phyloP scores from a whole-genome alignment of 192 early-diverging fungal genomes.

The Coemansia sp. region DNA sequence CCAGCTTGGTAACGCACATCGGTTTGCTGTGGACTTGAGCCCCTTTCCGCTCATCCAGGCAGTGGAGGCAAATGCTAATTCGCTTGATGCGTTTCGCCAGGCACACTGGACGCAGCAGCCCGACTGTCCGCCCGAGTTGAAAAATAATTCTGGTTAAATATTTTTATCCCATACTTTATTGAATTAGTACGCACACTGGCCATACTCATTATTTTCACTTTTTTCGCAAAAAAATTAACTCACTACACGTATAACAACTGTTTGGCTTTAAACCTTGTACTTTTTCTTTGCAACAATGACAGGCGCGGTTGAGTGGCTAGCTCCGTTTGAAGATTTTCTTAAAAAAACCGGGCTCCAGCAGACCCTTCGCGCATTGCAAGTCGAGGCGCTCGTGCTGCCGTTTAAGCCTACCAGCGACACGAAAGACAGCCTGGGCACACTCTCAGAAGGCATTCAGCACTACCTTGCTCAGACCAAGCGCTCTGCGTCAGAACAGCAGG shows the following conservation, averaged over 20 bases:
- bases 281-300: slow-evolving; percentile 1
- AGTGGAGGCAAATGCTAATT: slow-evolving; percentile 57
- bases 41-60: slow-evolving; percentile 67
- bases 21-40: slow-evolving; percentile 74
- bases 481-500: not conserved
- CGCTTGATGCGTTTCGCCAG: slow-evolving; percentile 65
- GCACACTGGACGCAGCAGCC: slow-evolving; percentile 65
- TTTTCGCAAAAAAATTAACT: not conserved
- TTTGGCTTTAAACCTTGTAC: too few relatives aligned
- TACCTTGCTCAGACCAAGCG: slow-evolving; percentile 4
- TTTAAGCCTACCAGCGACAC: slow-evolving; percentile 9
- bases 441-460: slow-evolving; percentile 16
- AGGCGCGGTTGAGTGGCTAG: slow-evolving; percentile 15
- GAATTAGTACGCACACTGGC: too few relatives aligned
- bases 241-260: too few relatives aligned
- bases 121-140: slow-evolving; percentile 63
- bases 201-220: too few relatives aligned
- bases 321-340: slow-evolving; percentile 35
- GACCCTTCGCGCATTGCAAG: slow-evolving; percentile 32
- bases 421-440: slow-evolving; percentile 14
- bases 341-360: slow-evolving; percentile 30
- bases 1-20: slow-evolving; percentile 73
- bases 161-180: not conserved
- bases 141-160: too few relatives aligned
- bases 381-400: slow-evolving; percentile 38